Evolutionary conservation across 805 yeast species (phyloP).

Genomic region (Wickerhamomyces strasburgensis): DNA sequence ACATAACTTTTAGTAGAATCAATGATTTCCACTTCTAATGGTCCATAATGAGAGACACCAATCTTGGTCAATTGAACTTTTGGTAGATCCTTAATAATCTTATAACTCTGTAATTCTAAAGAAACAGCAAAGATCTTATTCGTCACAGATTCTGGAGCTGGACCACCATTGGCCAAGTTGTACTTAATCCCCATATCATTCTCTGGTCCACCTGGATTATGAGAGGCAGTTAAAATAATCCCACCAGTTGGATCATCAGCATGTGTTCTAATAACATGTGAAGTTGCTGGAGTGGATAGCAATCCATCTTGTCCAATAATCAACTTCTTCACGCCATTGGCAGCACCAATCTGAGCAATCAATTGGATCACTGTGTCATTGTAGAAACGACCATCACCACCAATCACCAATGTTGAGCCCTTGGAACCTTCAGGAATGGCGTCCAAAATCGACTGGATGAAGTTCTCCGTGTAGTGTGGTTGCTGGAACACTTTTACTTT

Average conservation of each 20-base stretch:
- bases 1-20: slow-evolving; percentile 80
- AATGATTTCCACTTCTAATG: slow-evolving; percentile 71
- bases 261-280: slow-evolving; percentile 79
- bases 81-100: slow-evolving; percentile 53
- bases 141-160: slow-evolving; percentile 95
- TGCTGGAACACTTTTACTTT: slow-evolving; percentile 77
- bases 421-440: slow-evolving; percentile 87
- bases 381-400: slow-evolving; percentile 96
- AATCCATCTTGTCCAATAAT: slow-evolving; percentile 86
- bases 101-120: slow-evolving; percentile 52
- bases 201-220: slow-evolving; percentile 95
- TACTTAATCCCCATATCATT: slow-evolving; percentile 94
- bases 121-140: slow-evolving; percentile 76
- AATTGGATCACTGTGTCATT: slow-evolving; percentile 75
- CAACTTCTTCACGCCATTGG: slow-evolving; percentile 81
- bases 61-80: slow-evolving; percentile 55
- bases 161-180: slow-evolving; percentile 93
- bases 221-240: slow-evolving; percentile 92
- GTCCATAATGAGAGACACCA: slow-evolving; percentile 52
- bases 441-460: slow-evolving; percentile 77
- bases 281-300: slow-evolving; percentile 93
- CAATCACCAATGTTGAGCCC: slow-evolving; percentile 77
- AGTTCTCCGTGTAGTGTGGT: slow-evolving; percentile 86
- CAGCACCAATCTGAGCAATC: slow-evolving; percentile 82
- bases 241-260: slow-evolving; percentile 72